Conservation (phyloP, 1,284 basidiomycete genomes). For the Malassezia yamatoensis region DNA sequence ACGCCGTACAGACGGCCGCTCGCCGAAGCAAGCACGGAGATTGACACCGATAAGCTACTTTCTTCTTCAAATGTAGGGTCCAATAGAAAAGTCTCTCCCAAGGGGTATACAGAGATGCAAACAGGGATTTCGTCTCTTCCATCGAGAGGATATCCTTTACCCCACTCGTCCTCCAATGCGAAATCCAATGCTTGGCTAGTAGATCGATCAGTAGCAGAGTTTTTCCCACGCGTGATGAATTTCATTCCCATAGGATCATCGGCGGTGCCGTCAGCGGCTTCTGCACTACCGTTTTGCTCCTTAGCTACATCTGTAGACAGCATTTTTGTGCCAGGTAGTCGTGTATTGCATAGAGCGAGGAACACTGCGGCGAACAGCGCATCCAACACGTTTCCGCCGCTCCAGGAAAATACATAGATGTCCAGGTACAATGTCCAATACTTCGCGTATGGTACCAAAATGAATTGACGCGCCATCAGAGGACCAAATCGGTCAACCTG, state of each 20-base stretch:
- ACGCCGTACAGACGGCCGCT: conserved; percentile 13
- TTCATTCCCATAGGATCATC: conserved; percentile 25
- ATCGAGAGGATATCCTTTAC: conserved; percentile 23
- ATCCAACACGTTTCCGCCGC: conserved; percentile 40
- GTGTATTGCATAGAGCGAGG: conserved; percentile 31
- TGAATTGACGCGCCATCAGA: conserved; percentile 24
- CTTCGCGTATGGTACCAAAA: conserved; percentile 32
- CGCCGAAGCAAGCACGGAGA: conserved; percentile 27
- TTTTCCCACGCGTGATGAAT: conserved; percentile 9
- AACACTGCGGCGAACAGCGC: conserved; percentile 35
- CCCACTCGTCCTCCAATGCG: conserved; percentile 29
- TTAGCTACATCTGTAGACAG: conserved; percentile 29
- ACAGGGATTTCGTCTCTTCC: conserved; percentile 33
- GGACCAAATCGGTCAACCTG: conserved; percentile 13
- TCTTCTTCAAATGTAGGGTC: conserved; percentile 38
- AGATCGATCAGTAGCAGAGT: not conserved
- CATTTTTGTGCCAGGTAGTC: conserved; percentile 29
- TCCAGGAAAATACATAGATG: conserved; percentile 29
- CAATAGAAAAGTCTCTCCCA: conserved; percentile 27
- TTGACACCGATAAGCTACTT: conserved; percentile 21
- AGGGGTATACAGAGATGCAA: conserved; percentile 29
- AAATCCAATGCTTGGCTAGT: conserved; percentile 25
- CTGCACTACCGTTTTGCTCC: conserved; percentile 20
- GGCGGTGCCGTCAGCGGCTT: conserved; percentile 21
- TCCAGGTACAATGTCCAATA: conserved; percentile 40